Conservation (phyloP, 2,329 filamentous ascomycete species). For the Diplodia corticola region DNA sequence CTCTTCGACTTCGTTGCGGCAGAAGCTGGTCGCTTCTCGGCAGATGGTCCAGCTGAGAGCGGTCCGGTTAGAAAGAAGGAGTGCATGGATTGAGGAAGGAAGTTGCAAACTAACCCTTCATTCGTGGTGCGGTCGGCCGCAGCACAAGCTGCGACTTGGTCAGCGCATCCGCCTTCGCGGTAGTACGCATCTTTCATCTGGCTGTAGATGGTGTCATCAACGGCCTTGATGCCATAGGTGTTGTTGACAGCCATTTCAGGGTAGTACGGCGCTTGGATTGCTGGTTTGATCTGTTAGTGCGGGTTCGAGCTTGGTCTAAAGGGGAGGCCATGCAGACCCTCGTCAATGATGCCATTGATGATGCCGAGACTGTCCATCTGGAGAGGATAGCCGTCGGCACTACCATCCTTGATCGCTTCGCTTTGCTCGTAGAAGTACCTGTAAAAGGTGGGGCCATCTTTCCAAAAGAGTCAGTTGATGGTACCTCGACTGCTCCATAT, state of each 20-base stretch:
- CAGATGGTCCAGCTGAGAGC: conserved; percentile 33
- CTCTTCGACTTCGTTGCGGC: conserved; percentile 34
- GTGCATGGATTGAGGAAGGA: neutral
- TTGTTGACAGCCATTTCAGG: conserved; percentile 56
- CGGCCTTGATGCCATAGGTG: conserved; percentile 53
- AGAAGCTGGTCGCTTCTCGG: conserved; percentile 40
- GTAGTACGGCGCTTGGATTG: conserved; percentile 44
- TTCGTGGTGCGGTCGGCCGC: conserved; percentile 5
- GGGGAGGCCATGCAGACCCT: neutral
- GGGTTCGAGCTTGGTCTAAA: neutral
- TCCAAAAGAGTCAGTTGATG: neutral
- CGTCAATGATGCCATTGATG: conserved; percentile 45
- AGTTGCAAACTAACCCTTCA: neutral
- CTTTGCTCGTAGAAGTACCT: conserved; percentile 60
- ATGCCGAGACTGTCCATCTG: conserved; percentile 57
- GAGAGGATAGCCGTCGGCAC: conserved; percentile 49
- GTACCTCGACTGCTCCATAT: no score
- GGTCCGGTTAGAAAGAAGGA: conserved; percentile 48
- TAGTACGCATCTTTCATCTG: conserved; percentile 48
- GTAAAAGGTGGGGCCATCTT: conserved; percentile 49
- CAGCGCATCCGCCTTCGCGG: conserved; percentile 52
- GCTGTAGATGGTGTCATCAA: conserved; percentile 50
- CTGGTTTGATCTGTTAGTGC: neutral
- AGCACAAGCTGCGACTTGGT: conserved; percentile 47
- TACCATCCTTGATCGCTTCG: conserved; percentile 51